These are phyloP conservation scores for Sindora glabra DNA, from an alignment of 306 rosid genomes.

Conservation along the genomic window DNA sequence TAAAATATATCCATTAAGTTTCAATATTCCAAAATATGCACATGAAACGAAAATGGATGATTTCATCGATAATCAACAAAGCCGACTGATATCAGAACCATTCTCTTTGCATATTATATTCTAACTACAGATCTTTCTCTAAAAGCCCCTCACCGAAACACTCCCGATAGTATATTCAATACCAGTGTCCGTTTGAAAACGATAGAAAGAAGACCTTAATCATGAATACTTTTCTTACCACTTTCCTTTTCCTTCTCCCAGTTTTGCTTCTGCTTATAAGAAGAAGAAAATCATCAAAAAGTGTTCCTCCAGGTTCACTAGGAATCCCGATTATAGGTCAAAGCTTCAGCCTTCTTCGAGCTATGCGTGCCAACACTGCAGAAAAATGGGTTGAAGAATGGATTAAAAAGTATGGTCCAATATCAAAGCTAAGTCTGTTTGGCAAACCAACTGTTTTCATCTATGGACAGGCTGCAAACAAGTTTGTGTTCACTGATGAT, in stretches of 20 bases:
- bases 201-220: neutral
- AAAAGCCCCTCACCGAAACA: neutral
- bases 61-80: too few relatives aligned
- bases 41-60: too few relatives aligned
- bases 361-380: constrained; percentile 42
- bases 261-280: constrained; percentile 17
- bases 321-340: constrained; percentile 50
- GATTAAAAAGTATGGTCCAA: constrained; percentile 53
- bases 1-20: neutral
- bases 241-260: constrained; percentile 19
- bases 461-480: constrained; percentile 64
- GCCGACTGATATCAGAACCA: too few relatives aligned
- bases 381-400: constrained; percentile 46
- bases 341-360: constrained; percentile 32
- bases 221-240: constrained; percentile 16
- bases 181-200: neutral
- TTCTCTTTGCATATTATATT: too few relatives aligned
- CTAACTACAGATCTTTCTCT: too few relatives aligned
- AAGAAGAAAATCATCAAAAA: constrained; percentile 10
- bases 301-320: constrained; percentile 42
- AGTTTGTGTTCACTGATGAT: constrained; percentile 35
- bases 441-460: constrained; percentile 68
- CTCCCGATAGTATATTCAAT: neutral
- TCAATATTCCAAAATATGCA: neutral
- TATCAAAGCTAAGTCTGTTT: constrained; percentile 65